Base-by-base conservation (phyloP, 1,139 yeast genomes). In the Suhomyces ambrosiae region DNA sequence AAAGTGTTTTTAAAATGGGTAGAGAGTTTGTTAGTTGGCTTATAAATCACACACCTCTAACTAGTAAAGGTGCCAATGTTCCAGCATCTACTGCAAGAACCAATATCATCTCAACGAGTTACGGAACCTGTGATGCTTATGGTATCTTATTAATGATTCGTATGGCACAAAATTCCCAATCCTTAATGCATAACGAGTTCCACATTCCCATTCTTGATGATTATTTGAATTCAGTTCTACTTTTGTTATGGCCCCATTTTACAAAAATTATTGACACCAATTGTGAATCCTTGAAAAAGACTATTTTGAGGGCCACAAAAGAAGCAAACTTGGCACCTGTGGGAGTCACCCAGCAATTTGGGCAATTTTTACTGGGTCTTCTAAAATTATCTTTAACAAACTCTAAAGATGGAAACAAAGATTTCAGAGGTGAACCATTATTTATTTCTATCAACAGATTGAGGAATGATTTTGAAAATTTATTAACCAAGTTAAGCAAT, bases 161-260 rank as follows among this genome's bases (percentile, higher is more conserved):
- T 35, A 61, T 87, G 25, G 71, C 82, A 2, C 94, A 87, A 47
- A 68, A 73, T 3, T 62, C 84, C 30, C 86, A 80, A 49, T 71
- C 75, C 31, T 81, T 77, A 48, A 64, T 86, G 32, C 89, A 81
- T 50, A 73, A 68, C 41, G 75, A 64, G 66, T 75, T 58, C 61
- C 95, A 54, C 61, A 76, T 86, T 3, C 95, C 96, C 0, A 79
- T 82, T 2, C 66, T 87, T 52, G 90, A 85, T 48, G 86, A 79
- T 42, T 86, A 86, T 55, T 67, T 87, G 44, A 83, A 86, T 53
- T 71, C 80, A 9, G 79, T 86, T 44, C 61, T 84, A 42, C 73
- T 86, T 32, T 57, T 74, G 0, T 64, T 90, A 27, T 90, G 97
- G 97, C 96, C 97, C 1, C 80, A 78, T 42, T 86, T 89, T 53